Conservation (phyloP, 202 grass and related monocot species). For the Cymbopogon flexuosus region DNA sequence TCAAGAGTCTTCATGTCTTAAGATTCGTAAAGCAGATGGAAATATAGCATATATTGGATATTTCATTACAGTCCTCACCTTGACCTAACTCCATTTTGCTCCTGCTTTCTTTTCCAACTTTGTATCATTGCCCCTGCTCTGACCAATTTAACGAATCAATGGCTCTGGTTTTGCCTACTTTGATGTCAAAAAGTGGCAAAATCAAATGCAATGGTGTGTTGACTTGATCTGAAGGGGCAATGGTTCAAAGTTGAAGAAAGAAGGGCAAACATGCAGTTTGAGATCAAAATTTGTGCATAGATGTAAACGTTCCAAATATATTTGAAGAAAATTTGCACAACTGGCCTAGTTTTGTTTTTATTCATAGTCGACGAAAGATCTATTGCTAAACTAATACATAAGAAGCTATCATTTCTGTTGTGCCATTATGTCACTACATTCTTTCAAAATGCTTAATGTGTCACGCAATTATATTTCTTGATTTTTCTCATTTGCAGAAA, state of each 20-base stretch:
- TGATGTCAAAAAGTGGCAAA: too few species aligned
- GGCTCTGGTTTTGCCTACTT: too few species aligned
- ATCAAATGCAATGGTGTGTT: too few species aligned
- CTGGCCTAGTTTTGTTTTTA: neutral
- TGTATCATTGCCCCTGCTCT: too few species aligned
- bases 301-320: neutral
- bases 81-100: neutral
- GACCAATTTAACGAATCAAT: too few species aligned
- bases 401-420: neutral
- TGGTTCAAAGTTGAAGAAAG: too few species aligned
- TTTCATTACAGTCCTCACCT: neutral
- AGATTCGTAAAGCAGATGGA: neutral
- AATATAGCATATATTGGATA: neutral
- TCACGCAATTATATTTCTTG: neutral
- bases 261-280: neutral
- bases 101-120: too few species aligned
- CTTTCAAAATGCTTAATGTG: neutral
- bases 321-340: neutral
- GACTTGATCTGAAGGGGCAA: too few species aligned
- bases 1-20: conserved; percentile 7
- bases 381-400: neutral
- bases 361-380: neutral
- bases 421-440: neutral
- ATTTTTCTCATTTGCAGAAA: neutral
- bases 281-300: neutral